Evolutionary conservation across 768 basidiomycete species (phyloP), one percentile per base, ranked within the genome.

Genomic region (Lactarius sp.): DNA sequence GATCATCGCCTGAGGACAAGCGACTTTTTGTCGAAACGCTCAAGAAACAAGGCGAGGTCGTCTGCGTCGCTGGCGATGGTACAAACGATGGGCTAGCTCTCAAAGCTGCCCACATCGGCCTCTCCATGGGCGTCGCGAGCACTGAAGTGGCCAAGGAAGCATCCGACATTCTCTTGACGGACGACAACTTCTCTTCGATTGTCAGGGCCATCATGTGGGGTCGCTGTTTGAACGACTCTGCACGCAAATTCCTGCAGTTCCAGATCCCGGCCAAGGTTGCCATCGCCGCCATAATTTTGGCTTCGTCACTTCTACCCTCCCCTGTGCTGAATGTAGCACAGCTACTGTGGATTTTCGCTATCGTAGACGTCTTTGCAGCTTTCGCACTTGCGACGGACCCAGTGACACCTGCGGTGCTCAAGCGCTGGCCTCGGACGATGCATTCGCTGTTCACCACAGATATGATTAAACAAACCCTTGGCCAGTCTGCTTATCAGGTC

Each of bases 131-230:
- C 68, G 87, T 94, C 68, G 86, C 94, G 33, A 96, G 97, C 12
- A 98, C 96, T 1, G 97, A 99, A 73, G 94, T 98, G 16, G 95
- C 97, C 54, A 98, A 99, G 75, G 95, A 98, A 75, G 97, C 96
- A 1, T 98, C 96, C 7, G 96, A 98, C 70, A 97, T 99, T 71
- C 95, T 98, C 70, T 85, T 98, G 44, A 96, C 97, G 94, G 91
- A 94, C 72, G 94, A 95, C 75, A 95, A 96, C 73, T 98, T 99
- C 73, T 78, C 92, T 3, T 95, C 92, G 1, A 95, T 99, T 70
- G 93, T 98, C 69, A 88, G 92, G 69, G 96, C 96, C 61, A 97
- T 98, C 70, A 94, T 96, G 80, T 98, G 96, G 96, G 97, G 97
- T 49, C 91, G 97, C 56, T 95, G 94, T 70, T 96, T 99, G 66